These are phyloP conservation scores for Zarea fungicola DNA, from an alignment of 2,329 filamentous ascomycete species.

Conservation along the genomic window DNA sequence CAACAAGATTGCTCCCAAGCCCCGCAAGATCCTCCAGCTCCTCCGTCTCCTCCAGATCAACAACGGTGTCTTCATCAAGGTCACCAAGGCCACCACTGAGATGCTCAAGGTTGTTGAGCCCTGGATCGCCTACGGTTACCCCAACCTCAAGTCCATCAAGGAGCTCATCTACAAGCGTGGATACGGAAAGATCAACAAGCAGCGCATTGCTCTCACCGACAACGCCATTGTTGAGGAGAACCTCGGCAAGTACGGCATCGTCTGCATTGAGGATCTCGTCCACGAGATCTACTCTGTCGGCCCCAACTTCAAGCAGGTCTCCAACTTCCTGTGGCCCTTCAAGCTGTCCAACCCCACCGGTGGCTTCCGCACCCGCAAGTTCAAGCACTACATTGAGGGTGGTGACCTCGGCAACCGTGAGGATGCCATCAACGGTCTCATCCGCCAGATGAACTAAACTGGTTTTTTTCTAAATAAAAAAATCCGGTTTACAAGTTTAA, in stretches of 20 bases:
- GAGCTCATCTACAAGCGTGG: constrained; percentile 99
- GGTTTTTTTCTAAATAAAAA: constrained; percentile 19
- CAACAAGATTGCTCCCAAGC: constrained; percentile 99
- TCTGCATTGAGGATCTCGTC: constrained; percentile 98
- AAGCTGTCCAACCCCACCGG: constrained; percentile 98
- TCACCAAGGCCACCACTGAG: constrained; percentile 96
- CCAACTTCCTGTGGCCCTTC: constrained; percentile 99
- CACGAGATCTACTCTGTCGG: constrained; percentile 99
- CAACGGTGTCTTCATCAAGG: constrained; percentile 96
- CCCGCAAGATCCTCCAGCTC: constrained; percentile 99
- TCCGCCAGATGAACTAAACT: constrained; percentile 96
- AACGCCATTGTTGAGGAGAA: constrained; percentile 95
- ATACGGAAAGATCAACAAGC: constrained; percentile 98
- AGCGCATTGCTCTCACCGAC: constrained; percentile 93
- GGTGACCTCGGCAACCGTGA: constrained; percentile 98
- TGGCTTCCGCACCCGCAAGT: constrained; percentile 94
- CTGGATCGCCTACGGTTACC: constrained; percentile 98
- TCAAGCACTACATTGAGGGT: constrained; percentile 98
- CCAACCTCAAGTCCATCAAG: constrained; percentile 98
- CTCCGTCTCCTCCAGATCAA: constrained; percentile 99
- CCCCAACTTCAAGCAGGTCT: constrained; percentile 99
- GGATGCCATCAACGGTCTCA: constrained; percentile 93
- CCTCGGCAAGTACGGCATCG: constrained; percentile 97
- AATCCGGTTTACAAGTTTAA: too few species aligned
- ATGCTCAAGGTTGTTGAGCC: constrained; percentile 99